Percentiles rank a stretch among this genome's conserved stretches.
Evolutionary conservation across 1,284 basidiomycete genomes (phyloP).

Genomic region (Microbotryum lychnidis-dioicae): DNA sequence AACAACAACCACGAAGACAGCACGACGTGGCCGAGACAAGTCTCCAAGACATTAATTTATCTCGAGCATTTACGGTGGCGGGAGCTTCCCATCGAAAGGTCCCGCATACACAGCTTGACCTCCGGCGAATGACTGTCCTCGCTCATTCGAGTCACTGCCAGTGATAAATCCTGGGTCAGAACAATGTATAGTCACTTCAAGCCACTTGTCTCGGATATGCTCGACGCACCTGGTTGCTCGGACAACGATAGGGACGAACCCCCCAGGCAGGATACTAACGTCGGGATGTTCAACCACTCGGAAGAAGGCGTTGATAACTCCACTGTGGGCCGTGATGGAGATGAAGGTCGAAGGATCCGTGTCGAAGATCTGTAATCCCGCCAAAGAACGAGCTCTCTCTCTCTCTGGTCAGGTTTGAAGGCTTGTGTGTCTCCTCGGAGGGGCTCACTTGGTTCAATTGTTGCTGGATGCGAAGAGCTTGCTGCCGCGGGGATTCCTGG

Average conservation of each 20-base stretch:
- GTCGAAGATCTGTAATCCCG: slow-evolving; percentile 33
- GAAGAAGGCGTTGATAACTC: slow-evolving; percentile 39
- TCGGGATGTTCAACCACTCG: slow-evolving; percentile 31
- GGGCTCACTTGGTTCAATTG: slow-evolving; percentile 49
- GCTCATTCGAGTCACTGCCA: background rate
- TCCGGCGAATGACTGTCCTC: slow-evolving; percentile 6
- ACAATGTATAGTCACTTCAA: background rate
- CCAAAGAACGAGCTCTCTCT: background rate
- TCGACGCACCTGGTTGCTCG: slow-evolving; percentile 13
- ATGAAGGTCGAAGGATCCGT: slow-evolving; percentile 39
- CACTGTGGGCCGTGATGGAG: slow-evolving; percentile 45
- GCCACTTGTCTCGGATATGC: background rate
- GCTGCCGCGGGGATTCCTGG: slow-evolving; percentile 56
- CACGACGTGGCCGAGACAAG: too few species aligned
- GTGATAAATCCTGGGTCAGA: too few species aligned
- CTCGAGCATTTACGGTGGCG: too few species aligned
- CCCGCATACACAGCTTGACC: slow-evolving; percentile 1
- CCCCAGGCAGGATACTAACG: slow-evolving; percentile 34
- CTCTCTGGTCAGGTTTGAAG: background rate
- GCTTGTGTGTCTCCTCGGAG: background rate
- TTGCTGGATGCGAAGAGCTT: slow-evolving; percentile 50
- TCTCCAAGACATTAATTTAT: too few species aligned
- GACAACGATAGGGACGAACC: slow-evolving; percentile 29
- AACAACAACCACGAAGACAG: too few species aligned
- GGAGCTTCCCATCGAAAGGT: background rate